Percentiles rank a stretch among this genome's conserved stretches.
Evolutionary conservation across 345 rosid genomes (phyloP).

Genomic region (Sonneratia alba): DNA sequence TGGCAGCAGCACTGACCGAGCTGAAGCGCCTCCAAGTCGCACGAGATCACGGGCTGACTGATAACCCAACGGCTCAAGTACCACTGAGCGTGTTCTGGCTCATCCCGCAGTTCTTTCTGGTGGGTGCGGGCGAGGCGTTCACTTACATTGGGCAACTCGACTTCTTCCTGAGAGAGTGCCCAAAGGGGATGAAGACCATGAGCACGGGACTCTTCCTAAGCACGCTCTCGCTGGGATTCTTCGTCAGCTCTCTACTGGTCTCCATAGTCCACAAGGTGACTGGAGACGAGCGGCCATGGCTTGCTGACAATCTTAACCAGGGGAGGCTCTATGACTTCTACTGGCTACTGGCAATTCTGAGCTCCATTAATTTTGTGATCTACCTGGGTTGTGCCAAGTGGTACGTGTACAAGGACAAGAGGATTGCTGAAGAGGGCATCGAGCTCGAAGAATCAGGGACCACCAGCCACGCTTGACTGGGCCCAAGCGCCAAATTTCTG

Average conservation of each 20-base stretch:
- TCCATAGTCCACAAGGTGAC: conserved; percentile 64
- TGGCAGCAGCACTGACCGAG: conserved; percentile 61
- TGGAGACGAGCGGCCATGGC: conserved; percentile 46
- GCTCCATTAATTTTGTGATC: conserved; percentile 44
- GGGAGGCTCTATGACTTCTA: conserved; percentile 80
- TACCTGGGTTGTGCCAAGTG: conserved; percentile 56
- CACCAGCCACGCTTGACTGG: too few relatives aligned
- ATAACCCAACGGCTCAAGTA: conserved; percentile 31
- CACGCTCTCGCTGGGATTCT: conserved; percentile 82
- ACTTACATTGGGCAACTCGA: conserved; percentile 80
- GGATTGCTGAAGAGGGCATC: conserved; percentile 59
- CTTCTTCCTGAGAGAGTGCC: conserved; percentile 90
- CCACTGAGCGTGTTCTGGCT: conserved; percentile 76
- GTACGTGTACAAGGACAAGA: conserved; percentile 93
- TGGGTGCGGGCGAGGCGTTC: conserved; percentile 88
- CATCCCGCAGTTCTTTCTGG: conserved; percentile 69
- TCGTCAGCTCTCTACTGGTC: conserved; percentile 67
- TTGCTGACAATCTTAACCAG: conserved; percentile 67
- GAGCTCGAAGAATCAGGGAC: conserved; percentile 41
- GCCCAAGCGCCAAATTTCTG: too few relatives aligned
- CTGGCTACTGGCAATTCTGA: conserved; percentile 66
- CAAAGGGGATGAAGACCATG: conserved; percentile 98
- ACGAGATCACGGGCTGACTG: conserved; percentile 21
- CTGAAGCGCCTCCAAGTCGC: conserved; percentile 50
- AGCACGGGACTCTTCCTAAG: conserved; percentile 85